Evolutionary conservation across 148 eudicot genomes (phyloP), one percentile per base, ranked within the genome.

Genomic region (Rhododendron ovatum): DNA sequence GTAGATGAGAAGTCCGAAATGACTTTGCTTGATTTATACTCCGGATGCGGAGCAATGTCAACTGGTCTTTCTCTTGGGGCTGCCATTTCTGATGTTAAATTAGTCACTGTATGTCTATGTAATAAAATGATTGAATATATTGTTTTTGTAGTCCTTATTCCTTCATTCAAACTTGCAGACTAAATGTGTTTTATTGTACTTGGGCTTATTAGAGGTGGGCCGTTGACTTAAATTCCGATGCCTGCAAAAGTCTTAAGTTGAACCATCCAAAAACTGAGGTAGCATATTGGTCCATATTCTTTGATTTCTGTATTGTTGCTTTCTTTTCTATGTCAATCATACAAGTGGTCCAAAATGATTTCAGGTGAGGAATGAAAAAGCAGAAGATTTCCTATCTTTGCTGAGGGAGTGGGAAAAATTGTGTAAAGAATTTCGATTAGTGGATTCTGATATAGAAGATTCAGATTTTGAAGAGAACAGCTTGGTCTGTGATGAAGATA

Each of bases 31-130:
- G 90, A 90, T 61, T 69, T 90, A 33, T 90, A 90, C 51, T 86
- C 88, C 1, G 91, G 90, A 6, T 90, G 91, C 86, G 91, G 91
- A 81, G 91, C 89, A 15, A 89, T 89, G 91, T 89, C 91, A 15
- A 81, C 91, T 59, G 89, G 91, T 35, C 86, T 87, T 17, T 78
- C 84, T 53, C 78, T 86, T 30, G 91, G 90, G 10, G 88, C 90
- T 48, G 30, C 55, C 48, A 13, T 63, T n/a, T 51, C 37, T 5
- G 82, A 86, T 30, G 81, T 84, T 5, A 88, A 83, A 43, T 75
- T 90, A n/a, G 85, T 83, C 2, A 88, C 85, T 10, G 92, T 90
- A 82, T 63, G 88, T 77, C 22, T 90, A 82, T 63, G 88, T 77
- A 15, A 30, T 26, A 14, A 61, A 57, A 6, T 78, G 20, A 13